A percentile compares a stretch with the other conserved stretches of the same genome.
phyloP scores from a whole-genome alignment of 75 land plant species.

The Larix kaempferi region DNA sequence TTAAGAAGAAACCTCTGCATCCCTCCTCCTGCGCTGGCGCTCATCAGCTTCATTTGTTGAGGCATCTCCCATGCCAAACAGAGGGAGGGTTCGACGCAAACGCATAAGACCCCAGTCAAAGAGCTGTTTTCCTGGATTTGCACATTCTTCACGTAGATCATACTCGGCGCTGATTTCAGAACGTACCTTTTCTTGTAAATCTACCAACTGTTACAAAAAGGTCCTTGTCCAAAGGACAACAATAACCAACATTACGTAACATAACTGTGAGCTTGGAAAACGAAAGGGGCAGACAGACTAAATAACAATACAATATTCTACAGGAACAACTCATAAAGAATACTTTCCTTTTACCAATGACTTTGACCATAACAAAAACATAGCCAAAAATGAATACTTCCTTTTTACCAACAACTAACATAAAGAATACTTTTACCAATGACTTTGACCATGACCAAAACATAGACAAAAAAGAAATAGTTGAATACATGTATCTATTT shows the following conservation, averaged over 20 bases:
- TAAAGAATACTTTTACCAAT: not conserved
- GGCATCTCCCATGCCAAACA: slow-evolving; percentile 74
- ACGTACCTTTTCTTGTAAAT: slow-evolving; percentile 79
- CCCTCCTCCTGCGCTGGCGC: slow-evolving; percentile 69
- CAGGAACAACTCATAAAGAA: not conserved
- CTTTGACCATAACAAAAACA: not conserved
- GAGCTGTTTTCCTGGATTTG: slow-evolving; percentile 67
- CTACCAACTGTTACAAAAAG: slow-evolving; percentile 50
- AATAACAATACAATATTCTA: not conserved
- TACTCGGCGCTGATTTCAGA: slow-evolving; percentile 77
- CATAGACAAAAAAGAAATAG: not conserved
- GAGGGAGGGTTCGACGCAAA: slow-evolving; percentile 46
- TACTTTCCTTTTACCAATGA: not conserved
- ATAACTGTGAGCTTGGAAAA: not conserved
- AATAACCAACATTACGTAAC: slow-evolving; percentile 17
- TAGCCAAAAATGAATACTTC: no score
- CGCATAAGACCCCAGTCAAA: slow-evolving; percentile 98
- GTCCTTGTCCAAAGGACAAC: slow-evolving; percentile 11
- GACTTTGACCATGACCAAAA: not conserved
- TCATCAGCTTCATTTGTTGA: slow-evolving; percentile 84
- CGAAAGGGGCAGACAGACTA: not conserved
- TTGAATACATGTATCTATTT: not conserved
- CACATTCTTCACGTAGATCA: slow-evolving; percentile 65
- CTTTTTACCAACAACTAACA: no score
- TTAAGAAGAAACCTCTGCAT: slow-evolving; percentile 66